phyloP scores from a whole-genome alignment of 805 yeast species.

The Candida boidinii region DNA sequence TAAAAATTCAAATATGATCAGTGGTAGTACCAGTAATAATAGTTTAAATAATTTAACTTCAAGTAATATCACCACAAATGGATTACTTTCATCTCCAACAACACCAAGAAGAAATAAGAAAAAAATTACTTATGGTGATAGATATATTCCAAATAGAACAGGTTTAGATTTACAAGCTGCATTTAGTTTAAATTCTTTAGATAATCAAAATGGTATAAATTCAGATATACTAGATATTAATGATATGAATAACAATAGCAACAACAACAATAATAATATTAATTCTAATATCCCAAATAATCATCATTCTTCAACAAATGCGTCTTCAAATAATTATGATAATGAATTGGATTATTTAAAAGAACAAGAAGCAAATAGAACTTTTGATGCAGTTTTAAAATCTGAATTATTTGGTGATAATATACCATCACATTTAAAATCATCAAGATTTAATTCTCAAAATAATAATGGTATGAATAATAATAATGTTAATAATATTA shows the following conservation, averaged over 20 bases:
- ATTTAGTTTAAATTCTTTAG: slow-evolving; percentile 50
- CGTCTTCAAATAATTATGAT: slow-evolving; percentile 20
- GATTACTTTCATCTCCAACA: slow-evolving; percentile 26
- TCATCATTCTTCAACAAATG: too few species aligned
- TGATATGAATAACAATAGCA: too few species aligned
- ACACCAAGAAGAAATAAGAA: slow-evolving; percentile 39
- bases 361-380: slow-evolving; percentile 77
- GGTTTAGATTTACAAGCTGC: slow-evolving; percentile 89
- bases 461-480: too few species aligned
- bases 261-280: too few species aligned
- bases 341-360: slow-evolving; percentile 60
- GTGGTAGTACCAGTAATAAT: background rate
- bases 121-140: slow-evolving; percentile 59
- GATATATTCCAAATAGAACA: slow-evolving; percentile 81
- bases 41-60: slow-evolving; percentile 2
- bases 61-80: slow-evolving; percentile 7
- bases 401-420: slow-evolving; percentile 90
- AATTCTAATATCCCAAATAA: too few species aligned
- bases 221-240: background rate
- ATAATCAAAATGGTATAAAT: too few species aligned
- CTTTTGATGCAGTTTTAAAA: slow-evolving; percentile 77
- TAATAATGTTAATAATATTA: background rate
- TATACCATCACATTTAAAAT: slow-evolving; percentile 36
- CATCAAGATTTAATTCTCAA: slow-evolving; percentile 1
- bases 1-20: slow-evolving; percentile 3